phyloP scores from a whole-genome alignment of 495 filamentous ascomycete species.

The Opeltia flavorubescens region DNA sequence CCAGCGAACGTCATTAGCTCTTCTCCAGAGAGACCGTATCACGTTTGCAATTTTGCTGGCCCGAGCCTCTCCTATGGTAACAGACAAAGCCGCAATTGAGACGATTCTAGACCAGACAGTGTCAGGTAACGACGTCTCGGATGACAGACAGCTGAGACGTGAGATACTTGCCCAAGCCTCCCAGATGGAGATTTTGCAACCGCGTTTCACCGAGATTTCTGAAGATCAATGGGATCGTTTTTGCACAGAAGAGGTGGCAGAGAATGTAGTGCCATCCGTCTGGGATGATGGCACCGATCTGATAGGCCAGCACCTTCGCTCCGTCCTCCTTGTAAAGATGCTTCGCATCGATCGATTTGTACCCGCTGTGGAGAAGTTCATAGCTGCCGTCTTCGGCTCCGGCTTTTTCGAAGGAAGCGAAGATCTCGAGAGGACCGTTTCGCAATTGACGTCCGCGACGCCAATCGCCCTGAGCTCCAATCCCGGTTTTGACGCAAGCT shows the following conservation, averaged over 20 bases:
- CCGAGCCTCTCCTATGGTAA: constrained; percentile 82
- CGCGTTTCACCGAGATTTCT: constrained; percentile 47
- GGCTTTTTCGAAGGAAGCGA: constrained; percentile 66
- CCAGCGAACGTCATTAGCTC: constrained; percentile 78
- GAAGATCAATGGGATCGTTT: constrained; percentile 63
- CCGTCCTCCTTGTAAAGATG: constrained; percentile 78
- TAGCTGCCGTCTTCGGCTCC: constrained; percentile 77
- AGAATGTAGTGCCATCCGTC: constrained; percentile 65
- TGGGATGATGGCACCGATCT: constrained; percentile 53
- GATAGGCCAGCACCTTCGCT: constrained; percentile 66
- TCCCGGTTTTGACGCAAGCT: constrained; percentile 94
- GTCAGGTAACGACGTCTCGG: constrained; percentile 66
- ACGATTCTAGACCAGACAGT: constrained; percentile 66
- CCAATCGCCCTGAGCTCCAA: constrained; percentile 87
- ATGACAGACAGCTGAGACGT: constrained; percentile 43
- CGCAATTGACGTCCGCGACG: constrained; percentile 67
- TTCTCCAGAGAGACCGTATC: constrained; percentile 87
- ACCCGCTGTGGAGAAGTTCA: constrained; percentile 78
- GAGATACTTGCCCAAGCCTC: constrained; percentile 55
- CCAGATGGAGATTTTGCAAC: constrained; percentile 60
- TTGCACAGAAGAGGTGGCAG: constrained; percentile 71
- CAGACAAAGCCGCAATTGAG: constrained; percentile 82
- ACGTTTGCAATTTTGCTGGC: constrained; percentile 93
- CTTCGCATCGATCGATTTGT: constrained; percentile 94
- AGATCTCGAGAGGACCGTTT: constrained; percentile 72